Base-by-base conservation (phyloP, 495 filamentous ascomycete genomes). In the Extremus antarcticus region DNA sequence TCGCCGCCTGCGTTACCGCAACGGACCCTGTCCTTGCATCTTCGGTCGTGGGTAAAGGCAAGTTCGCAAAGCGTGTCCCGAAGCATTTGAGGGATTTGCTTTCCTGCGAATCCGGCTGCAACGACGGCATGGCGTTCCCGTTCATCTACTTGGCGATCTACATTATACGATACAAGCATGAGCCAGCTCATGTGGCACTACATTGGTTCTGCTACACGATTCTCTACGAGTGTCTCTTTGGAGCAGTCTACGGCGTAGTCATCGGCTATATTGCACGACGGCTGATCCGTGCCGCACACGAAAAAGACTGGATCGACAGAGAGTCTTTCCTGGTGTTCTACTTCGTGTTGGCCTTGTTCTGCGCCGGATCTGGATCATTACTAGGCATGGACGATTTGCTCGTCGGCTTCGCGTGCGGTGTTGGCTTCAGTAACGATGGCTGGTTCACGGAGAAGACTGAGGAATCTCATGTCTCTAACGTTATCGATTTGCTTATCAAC, bases 381-480 rank as follows among this genome's bases (percentile, higher is more conserved):
- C 73, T 99, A 24, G 94, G 94, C 48, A 81, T 94, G 58, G 94
- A 99, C 69, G 94, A 99, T 65, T 73, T 99, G n/a, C 78, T 99
- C 23, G 88, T 99, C 40, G 94, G 94, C 39, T 99, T 99, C 63
- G 81, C 90, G 17, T 87, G 85, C 41, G 94, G 94, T 53, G 91
- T 97, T 22, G 94, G 92, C 22, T 99, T 99, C 74, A 94, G 88
- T 60, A 97, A 99, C 65, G 94, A 97, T 66, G 94, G 94, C 51
- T 99, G 94, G 94, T 99, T 97, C 65, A 87, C 85, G 11, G 86
- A 96, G 65, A 95, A 96, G 74, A 99, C 94, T 0, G 94, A 99
- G 65, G 94, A 99, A 63, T 88, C 94, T 1, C 91, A 96, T 66
- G 94, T 99, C 21, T 96, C 92, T 66, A 96, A 97, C 80, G 94